A percentile compares a stretch with the other conserved stretches of the same genome.
Evolutionary conservation across 2,329 filamentous ascomycete genomes (phyloP).

Genomic region (Epicoccum sorghinum): DNA sequence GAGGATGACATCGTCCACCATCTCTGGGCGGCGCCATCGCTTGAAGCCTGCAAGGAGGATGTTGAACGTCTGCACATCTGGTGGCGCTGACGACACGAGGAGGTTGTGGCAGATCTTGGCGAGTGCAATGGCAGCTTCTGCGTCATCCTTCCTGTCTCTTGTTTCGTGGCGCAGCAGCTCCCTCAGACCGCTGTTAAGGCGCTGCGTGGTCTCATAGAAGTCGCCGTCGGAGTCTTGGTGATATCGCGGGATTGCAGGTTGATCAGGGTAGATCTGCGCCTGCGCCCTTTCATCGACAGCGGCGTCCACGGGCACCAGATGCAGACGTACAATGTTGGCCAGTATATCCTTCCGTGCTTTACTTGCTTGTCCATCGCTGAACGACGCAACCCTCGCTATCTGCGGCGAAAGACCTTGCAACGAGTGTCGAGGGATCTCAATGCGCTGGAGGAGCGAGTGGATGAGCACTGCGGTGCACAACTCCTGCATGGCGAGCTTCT

Average conservation of each 20-base stretch:
- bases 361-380: slow-evolving; percentile 3
- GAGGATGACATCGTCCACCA: slow-evolving; percentile 40
- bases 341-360: slow-evolving; percentile 24
- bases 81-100: slow-evolving; percentile 64
- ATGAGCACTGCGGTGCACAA: slow-evolving; percentile 50
- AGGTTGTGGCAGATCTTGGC: slow-evolving; percentile 66
- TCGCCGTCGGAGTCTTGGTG: slow-evolving; percentile 47
- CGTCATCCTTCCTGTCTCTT: slow-evolving; percentile 17
- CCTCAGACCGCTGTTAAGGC: slow-evolving; percentile 42
- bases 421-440: slow-evolving; percentile 6
- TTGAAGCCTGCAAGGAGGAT: slow-evolving; percentile 69
- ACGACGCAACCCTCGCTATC: slow-evolving; percentile 23
- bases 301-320: slow-evolving; percentile 13
- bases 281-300: slow-evolving; percentile 19
- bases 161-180: slow-evolving; percentile 23
- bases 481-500: slow-evolving; percentile 52
- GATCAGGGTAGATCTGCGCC: slow-evolving; percentile 14
- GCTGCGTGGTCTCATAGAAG: slow-evolving; percentile 36
- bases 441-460: slow-evolving; percentile 40
- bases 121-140: slow-evolving; percentile 23
- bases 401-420: slow-evolving; percentile 26
- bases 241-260: slow-evolving; percentile 40
- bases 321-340: slow-evolving; percentile 22
- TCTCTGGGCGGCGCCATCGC: slow-evolving; percentile 29
- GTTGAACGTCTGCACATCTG: slow-evolving; percentile 74